phyloP scores from a whole-genome alignment of 129 eudicot species.

The Centella asiatica region DNA sequence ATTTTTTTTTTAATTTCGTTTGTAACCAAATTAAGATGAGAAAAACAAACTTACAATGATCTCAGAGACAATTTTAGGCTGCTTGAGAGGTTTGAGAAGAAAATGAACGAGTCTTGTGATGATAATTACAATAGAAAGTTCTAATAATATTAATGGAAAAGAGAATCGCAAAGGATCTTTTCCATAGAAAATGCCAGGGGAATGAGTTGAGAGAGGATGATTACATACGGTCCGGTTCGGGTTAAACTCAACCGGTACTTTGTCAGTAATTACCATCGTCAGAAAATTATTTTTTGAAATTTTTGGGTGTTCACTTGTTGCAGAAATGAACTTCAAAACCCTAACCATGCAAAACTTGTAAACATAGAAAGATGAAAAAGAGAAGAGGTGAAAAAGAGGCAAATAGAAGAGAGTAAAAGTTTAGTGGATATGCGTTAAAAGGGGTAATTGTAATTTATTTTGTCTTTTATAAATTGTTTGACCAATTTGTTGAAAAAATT shows the following conservation, averaged over 20 bases:
- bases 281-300: background rate
- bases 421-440: conserved; percentile 7
- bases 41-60: conserved; percentile 49
- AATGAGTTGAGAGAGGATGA: background rate
- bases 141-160: conserved; percentile 52
- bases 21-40: background rate
- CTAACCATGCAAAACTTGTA: background rate
- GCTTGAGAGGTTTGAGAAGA: conserved; percentile 65
- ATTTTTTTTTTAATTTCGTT: too few relatives aligned
- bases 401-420: background rate
- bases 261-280: background rate
- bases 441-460: background rate
- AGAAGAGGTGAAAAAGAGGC: background rate
- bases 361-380: background rate
- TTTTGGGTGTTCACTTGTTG: background rate
- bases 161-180: conserved; percentile 43
- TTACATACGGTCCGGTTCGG: conserved; percentile 3
- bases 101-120: conserved; percentile 39
- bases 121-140: conserved; percentile 32
- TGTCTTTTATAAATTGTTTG: background rate
- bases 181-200: conserved; percentile 45
- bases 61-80: conserved; percentile 58
- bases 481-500: background rate
- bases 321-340: background rate
- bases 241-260: background rate